Conservation (phyloP, 2,329 filamentous ascomycete genomes). For the Colletotrichum salicis region DNA sequence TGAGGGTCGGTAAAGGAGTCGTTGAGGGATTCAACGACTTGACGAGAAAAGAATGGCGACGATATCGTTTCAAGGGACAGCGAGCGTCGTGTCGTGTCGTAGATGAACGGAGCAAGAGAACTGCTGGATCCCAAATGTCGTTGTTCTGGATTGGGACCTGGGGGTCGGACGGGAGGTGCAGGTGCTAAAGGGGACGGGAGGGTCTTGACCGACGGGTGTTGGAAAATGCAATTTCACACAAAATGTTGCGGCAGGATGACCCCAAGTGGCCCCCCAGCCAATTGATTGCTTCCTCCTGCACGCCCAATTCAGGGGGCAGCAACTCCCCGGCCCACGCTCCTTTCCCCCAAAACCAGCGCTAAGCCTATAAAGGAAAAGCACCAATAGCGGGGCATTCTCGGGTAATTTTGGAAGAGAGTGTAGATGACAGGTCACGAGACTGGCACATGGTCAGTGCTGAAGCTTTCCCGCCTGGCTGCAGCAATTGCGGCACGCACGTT, state of each 20-base stretch:
- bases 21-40: slow-evolving; percentile 28
- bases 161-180: slow-evolving; percentile 33
- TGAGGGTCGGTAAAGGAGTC: slow-evolving; percentile 13
- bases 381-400: slow-evolving; percentile 27
- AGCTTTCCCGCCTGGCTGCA: slow-evolving; percentile 18
- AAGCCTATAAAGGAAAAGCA: background rate
- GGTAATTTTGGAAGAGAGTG: slow-evolving; percentile 23
- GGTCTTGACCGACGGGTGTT: slow-evolving; percentile 37
- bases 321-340: slow-evolving; percentile 33
- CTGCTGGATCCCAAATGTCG: slow-evolving; percentile 34
- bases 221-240: slow-evolving; percentile 52
- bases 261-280: slow-evolving; percentile 35
- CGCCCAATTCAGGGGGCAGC: slow-evolving; percentile 39
- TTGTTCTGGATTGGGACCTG: slow-evolving; percentile 32
- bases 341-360: slow-evolving; percentile 32
- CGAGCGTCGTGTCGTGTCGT: slow-evolving; percentile 31
- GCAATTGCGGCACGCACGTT: slow-evolving; percentile 1
- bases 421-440: slow-evolving; percentile 35
- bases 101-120: slow-evolving; percentile 28
- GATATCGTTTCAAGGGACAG: slow-evolving; percentile 26
- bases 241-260: slow-evolving; percentile 47
- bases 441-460: slow-evolving; percentile 18
- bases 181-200: slow-evolving; percentile 38
- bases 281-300: slow-evolving; percentile 34
- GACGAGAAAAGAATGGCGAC: slow-evolving; percentile 17